A percentile compares a stretch with the other conserved stretches of the same genome.
These are phyloP conservation scores for Trichoderma atroviride DNA, from an alignment of 2,329 filamentous ascomycete genomes.

Conservation along the genomic window DNA sequence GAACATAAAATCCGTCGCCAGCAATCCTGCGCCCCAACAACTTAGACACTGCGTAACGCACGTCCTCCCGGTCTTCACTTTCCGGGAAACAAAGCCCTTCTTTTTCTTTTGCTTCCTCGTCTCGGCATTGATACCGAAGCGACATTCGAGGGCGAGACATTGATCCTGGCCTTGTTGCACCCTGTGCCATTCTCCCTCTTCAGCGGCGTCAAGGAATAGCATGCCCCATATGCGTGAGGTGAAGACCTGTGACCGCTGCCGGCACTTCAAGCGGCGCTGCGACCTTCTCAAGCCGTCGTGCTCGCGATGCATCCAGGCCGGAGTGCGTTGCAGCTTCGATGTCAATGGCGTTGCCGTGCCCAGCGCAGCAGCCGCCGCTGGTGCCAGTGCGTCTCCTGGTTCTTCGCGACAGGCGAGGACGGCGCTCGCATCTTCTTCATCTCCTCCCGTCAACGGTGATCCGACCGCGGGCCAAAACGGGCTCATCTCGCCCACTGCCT, in stretches of 20 bases:
- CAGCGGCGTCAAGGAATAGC: slow-evolving; percentile 9
- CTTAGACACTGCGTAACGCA: slow-evolving; percentile 17
- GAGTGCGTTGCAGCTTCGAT: slow-evolving; percentile 41
- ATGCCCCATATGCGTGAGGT: slow-evolving; percentile 38
- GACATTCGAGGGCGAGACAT: slow-evolving; percentile 13
- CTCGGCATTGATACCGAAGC: neutral
- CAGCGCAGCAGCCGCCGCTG: slow-evolving; percentile 22
- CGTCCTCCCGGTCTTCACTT: neutral
- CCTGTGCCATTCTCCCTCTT: neutral
- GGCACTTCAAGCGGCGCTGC: slow-evolving; percentile 43
- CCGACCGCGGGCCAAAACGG: slow-evolving; percentile 29
- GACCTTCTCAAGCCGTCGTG: slow-evolving; percentile 42
- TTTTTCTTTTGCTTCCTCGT: neutral
- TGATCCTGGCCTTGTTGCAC: slow-evolving; percentile 2
- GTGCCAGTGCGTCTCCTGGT: slow-evolving; percentile 5
- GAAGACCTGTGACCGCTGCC: slow-evolving; percentile 43
- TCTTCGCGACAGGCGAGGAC: slow-evolving; percentile 11
- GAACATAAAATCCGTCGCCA: slow-evolving; percentile 7
- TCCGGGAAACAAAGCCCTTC: neutral
- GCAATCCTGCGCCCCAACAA: slow-evolving; percentile 14
- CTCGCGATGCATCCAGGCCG: slow-evolving; percentile 40
- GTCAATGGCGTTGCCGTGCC: slow-evolving; percentile 28
- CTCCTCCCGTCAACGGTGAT: slow-evolving; percentile 12
- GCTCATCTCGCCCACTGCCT: slow-evolving; percentile 37
- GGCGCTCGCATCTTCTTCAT: neutral